Evolutionary conservation across 345 rosid genomes (phyloP).

Genomic region (Hirschfeldia incana): DNA sequence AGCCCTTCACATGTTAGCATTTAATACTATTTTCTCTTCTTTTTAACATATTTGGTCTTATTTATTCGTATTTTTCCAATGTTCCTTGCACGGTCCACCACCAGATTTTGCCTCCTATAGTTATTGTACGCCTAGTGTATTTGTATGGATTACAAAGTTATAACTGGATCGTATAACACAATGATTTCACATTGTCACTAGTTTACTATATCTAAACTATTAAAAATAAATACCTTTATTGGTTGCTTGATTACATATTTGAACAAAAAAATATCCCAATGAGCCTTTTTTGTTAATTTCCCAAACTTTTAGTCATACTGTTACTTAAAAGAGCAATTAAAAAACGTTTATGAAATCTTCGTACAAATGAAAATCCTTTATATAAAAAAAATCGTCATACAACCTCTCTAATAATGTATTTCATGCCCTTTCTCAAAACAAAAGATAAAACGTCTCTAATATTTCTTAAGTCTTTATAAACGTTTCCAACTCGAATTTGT

Average conservation of each 20-base stretch:
- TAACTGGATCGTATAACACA: neutral
- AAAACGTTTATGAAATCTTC: neutral
- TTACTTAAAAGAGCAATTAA: neutral
- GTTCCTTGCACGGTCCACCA: conserved; percentile 2
- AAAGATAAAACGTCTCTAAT: neutral
- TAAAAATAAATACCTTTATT: neutral
- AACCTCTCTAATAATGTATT: no score
- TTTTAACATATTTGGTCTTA: neutral
- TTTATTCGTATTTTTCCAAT: conserved; percentile 8
- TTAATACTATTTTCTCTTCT: conserved; percentile 18
- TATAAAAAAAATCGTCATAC: no score
- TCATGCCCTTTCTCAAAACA: no score
- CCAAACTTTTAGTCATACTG: neutral
- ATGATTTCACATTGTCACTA: neutral
- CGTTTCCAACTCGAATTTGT: neutral
- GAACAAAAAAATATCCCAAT: neutral
- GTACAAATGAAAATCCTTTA: no score
- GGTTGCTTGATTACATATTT: neutral
- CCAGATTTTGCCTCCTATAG: conserved; percentile 26
- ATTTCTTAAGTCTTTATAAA: neutral
- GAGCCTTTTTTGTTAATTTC: neutral
- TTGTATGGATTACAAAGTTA: neutral
- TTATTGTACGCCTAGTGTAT: conserved; percentile 17
- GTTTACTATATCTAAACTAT: no score
- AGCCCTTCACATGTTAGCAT: conserved; percentile 40